phyloP scores from a whole-genome alignment of 2,329 filamentous ascomycete genomes.

The Phialocephala sp. region DNA sequence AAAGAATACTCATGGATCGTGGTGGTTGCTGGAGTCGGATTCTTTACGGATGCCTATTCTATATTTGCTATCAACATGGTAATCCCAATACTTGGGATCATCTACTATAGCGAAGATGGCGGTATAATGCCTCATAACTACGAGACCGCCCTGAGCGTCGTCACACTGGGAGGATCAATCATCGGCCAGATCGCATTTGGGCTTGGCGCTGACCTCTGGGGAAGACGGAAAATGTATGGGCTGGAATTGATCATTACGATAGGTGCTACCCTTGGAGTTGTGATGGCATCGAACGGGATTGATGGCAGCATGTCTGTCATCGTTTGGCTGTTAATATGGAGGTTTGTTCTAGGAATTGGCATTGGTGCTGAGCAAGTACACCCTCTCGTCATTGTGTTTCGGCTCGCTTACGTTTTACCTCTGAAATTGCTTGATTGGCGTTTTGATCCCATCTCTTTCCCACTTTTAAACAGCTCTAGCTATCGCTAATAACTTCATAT shows the following conservation, averaged over 20 bases:
- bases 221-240: slow-evolving; percentile 57
- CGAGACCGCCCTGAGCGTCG: slow-evolving; percentile 50
- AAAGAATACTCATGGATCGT: slow-evolving; percentile 36
- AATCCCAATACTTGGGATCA: slow-evolving; percentile 53
- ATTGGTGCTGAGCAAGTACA: slow-evolving; percentile 62
- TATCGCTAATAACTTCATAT: not conserved
- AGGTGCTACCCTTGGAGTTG: slow-evolving; percentile 51
- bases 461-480: not conserved
- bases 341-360: slow-evolving; percentile 55
- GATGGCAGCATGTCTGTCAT: slow-evolving; percentile 47
- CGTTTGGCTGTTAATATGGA: slow-evolving; percentile 54
- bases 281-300: slow-evolving; percentile 51
- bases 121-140: slow-evolving; percentile 44
- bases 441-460: not conserved
- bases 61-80: slow-evolving; percentile 57
- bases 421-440: not conserved
- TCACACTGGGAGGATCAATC: slow-evolving; percentile 52
- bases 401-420: not conserved
- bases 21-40: slow-evolving; percentile 53
- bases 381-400: not conserved
- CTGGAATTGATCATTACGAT: slow-evolving; percentile 55
- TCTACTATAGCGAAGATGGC: slow-evolving; percentile 52
- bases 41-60: slow-evolving; percentile 52
- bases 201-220: slow-evolving; percentile 52
- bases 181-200: slow-evolving; percentile 55